Evolutionary conservation across 345 rosid genomes (phyloP), one percentile per base, ranked within the genome.

Genomic region (Pistacia atlantica): DNA sequence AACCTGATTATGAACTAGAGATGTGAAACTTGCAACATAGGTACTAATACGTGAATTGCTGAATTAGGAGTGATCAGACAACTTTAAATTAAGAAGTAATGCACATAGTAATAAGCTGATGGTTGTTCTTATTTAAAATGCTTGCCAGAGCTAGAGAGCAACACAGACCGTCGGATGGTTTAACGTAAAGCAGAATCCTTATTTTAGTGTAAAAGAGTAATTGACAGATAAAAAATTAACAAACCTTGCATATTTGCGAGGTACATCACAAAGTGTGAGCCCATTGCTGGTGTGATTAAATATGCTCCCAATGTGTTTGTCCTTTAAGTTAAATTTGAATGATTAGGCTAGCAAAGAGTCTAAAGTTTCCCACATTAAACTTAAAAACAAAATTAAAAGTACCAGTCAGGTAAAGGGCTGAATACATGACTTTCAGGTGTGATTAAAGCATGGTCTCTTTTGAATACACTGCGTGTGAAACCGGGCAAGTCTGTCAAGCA

Each of bases 401-500:
- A 93, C 99, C 99, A 95, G 48, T 90, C 91, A 58, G 90, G 96
- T 83, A 95, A 78, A 80, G 97, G 91, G 84, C 98, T 86, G 84
- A 85, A 90, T 8, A 93, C 98, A 83, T 95, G 99, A 84, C 98
- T 93, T 82, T 95, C 99, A 0, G 94, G 98, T 28, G 98, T 89
- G 79, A 93, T 82, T 49, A 95, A 83, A 63, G 99, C 98, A 84
- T 93, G 99, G 77, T 92, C 95, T 28, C 59, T 81, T 57, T 83
- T 89, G 81, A 90, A 92, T 67, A 92, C 93, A 76, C 99, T 95
- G 79, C 98, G 82, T 65, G 97, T 92, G 84, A 89, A 92, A 42
- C 99, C 99, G 0, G 98, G 99, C 84, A 95, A 85, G 82, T 95
- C 99, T 93, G 89, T 75, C 69, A 58, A 81, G 72, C 46, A 42